Conservation (phyloP, 1,139 yeast species). For the Hansenula lynferdii region DNA sequence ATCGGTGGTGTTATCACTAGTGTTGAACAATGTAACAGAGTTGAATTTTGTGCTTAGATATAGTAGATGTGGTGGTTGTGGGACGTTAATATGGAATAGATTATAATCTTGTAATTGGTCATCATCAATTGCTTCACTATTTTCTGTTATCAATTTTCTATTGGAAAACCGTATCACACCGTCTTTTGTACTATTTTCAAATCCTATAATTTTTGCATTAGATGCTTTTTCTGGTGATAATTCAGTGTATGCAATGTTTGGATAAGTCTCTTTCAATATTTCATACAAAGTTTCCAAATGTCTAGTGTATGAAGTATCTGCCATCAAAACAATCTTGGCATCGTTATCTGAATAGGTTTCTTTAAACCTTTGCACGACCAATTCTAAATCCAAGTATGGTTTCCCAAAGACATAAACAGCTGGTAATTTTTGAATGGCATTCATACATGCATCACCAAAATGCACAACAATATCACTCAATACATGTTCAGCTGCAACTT, state of each 20-base stretch:
- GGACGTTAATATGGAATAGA: slow-evolving; percentile 66
- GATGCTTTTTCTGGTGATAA: slow-evolving; percentile 32
- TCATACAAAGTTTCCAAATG: slow-evolving; percentile 34
- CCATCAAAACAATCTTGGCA: slow-evolving; percentile 53
- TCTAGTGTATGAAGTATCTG: slow-evolving; percentile 57
- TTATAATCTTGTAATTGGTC: slow-evolving; percentile 33
- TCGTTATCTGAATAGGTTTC: slow-evolving; percentile 32
- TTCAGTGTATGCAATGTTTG: slow-evolving; percentile 46
- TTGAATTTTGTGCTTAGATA: slow-evolving; percentile 68
- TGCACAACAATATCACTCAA: slow-evolving; percentile 81
- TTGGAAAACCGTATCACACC: slow-evolving; percentile 21
- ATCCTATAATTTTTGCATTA: slow-evolving; percentile 39
- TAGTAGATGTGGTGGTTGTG: slow-evolving; percentile 75
- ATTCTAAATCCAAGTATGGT: slow-evolving; percentile 43
- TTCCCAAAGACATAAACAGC: slow-evolving; percentile 76
- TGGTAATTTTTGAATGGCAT: slow-evolving; percentile 65
- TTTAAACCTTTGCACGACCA: slow-evolving; percentile 33
- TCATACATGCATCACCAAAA: slow-evolving; percentile 93
- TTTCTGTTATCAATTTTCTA: slow-evolving; percentile 16
- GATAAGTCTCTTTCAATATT: slow-evolving; percentile 32
- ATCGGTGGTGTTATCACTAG: slow-evolving; percentile 26
- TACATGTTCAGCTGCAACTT: slow-evolving; percentile 95
- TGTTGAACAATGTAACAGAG: slow-evolving; percentile 45
- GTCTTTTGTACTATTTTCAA: slow-evolving; percentile 20
- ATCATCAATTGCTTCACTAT: slow-evolving; percentile 14